phyloP scores from a whole-genome alignment of 495 filamentous ascomycete species.

The Neurospora africana region DNA sequence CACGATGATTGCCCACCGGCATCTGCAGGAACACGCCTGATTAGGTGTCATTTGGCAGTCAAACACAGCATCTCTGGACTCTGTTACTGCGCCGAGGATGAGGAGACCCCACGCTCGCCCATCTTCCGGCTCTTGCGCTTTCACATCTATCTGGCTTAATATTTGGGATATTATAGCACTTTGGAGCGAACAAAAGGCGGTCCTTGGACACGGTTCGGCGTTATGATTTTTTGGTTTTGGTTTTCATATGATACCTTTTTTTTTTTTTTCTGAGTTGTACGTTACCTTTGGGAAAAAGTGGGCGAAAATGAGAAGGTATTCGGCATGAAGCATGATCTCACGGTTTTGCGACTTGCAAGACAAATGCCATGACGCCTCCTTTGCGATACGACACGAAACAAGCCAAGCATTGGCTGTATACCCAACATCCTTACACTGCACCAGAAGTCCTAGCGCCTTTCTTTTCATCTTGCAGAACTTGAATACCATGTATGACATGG shows the following conservation, averaged over 20 bases:
- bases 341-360: neutral
- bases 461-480: neutral
- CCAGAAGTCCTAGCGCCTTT: neutral
- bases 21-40: neutral
- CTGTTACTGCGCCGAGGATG: neutral
- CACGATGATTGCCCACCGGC: neutral
- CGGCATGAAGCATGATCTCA: neutral
- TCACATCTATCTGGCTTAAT: neutral
- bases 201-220: neutral
- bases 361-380: neutral
- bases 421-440: neutral
- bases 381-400: neutral
- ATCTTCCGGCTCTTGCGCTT: neutral
- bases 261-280: neutral
- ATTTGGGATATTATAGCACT: neutral
- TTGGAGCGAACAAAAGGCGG: neutral
- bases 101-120: neutral
- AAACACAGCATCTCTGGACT: neutral
- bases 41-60: neutral
- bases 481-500: neutral
- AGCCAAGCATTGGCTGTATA: neutral
- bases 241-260: neutral
- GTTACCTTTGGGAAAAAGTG: neutral
- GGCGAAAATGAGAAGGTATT: neutral
- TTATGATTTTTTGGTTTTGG: neutral